These are phyloP conservation scores for Taxillus chinensis DNA, from an alignment of 164 flowering plant genomes.

Conservation along the genomic window DNA sequence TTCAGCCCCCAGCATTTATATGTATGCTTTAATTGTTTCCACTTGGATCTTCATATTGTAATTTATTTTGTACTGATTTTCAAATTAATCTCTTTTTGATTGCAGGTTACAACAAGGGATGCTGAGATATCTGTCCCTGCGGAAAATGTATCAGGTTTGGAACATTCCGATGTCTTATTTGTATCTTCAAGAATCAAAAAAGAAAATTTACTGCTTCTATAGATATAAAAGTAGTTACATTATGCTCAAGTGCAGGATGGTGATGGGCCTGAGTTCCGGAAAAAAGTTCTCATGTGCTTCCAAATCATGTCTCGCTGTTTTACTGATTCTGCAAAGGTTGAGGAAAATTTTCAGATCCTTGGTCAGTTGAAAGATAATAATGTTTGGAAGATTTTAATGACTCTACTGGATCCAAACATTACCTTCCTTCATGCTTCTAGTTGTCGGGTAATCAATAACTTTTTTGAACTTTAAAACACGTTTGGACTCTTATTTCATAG, in stretches of 20 bases:
- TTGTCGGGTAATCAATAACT: conserved; percentile 41
- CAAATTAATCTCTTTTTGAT: conserved; percentile 34
- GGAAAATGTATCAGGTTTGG: conserved; percentile 70
- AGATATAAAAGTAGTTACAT: background rate
- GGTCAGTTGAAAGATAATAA: conserved; percentile 87
- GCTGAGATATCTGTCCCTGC: conserved; percentile 79
- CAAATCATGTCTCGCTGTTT: conserved; percentile 80
- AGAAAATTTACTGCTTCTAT: background rate
- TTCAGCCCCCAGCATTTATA: no score
- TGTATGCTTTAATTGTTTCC: background rate
- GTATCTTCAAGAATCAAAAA: background rate
- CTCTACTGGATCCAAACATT: conserved; percentile 61
- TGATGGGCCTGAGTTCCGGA: conserved; percentile 64
- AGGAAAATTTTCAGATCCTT: conserved; percentile 71
- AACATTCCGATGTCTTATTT: background rate
- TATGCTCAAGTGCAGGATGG: conserved; percentile 47
- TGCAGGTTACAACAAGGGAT: conserved; percentile 95
- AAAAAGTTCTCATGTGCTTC: conserved; percentile 56
- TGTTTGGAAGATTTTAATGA: conserved; percentile 69
- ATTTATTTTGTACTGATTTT: conserved; percentile 26
- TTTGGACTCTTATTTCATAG: no score
- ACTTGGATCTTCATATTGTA: conserved; percentile 18
- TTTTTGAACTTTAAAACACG: no score
- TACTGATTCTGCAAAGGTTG: conserved; percentile 69
- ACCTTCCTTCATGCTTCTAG: conserved; percentile 40